These are phyloP conservation scores for Flaveria floridana DNA, from an alignment of 140 eudicot species.

Conservation along the genomic window DNA sequence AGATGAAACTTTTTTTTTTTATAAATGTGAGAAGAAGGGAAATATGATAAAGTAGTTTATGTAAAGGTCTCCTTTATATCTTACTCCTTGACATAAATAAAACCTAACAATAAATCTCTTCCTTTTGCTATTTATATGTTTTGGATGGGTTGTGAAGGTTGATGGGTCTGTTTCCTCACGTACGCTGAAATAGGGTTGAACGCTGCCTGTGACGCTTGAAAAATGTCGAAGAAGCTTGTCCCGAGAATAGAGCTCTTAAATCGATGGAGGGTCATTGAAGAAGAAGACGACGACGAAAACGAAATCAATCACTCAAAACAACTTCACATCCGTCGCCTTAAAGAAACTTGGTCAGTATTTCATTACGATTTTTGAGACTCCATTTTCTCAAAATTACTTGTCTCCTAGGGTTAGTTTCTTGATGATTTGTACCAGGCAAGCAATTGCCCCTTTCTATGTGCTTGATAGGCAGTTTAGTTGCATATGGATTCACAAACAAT, in stretches of 20 bases:
- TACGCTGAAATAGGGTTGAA: constrained; percentile 22
- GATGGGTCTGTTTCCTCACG: not conserved
- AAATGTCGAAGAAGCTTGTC: constrained; percentile 46
- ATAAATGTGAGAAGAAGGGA: no score
- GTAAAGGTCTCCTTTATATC: no score
- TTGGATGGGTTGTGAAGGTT: not conserved
- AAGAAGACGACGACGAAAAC: constrained; percentile 45
- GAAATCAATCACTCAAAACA: constrained; percentile 35
- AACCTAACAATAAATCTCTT: no score
- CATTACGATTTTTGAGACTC: not conserved
- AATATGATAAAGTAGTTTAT: no score
- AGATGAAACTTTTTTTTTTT: no score
- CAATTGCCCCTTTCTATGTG: constrained; percentile 7
- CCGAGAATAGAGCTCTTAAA: constrained; percentile 56
- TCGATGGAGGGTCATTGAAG: constrained; percentile 80
- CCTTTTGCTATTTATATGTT: not conserved
- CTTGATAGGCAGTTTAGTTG: not conserved
- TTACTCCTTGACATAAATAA: no score
- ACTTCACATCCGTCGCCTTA: constrained; percentile 55
- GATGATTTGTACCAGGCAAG: not conserved
- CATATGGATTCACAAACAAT: not conserved
- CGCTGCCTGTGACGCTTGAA: constrained; percentile 10
- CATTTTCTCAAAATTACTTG: no score
- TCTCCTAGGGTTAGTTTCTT: no score
- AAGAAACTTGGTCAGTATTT: constrained; percentile 54